Evolutionary conservation across 2,329 filamentous ascomycete species (phyloP), one percentile per base, ranked within the genome.

Genomic region (Conoideocrella luteorostrata): DNA sequence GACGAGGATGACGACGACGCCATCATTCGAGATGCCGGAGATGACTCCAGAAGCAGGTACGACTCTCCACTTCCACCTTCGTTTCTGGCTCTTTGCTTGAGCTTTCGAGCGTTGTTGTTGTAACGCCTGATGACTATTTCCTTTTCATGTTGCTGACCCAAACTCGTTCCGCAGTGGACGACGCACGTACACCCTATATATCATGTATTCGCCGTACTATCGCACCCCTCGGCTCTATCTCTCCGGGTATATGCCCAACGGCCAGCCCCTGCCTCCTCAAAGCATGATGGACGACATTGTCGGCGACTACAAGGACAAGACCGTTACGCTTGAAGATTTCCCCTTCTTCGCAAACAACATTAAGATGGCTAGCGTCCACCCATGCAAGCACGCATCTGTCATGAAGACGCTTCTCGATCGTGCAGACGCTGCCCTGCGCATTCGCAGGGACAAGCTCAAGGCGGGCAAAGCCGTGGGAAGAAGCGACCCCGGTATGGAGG

Each of bases 381-480:
- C 93, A 4, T 98, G 93, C 78, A 94, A 93, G 63, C 93, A 98
- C 62, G 93, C 93, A 9, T 86, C 86, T 22, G 93, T 98, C 55
- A 98, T 98, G 93, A 98, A 97, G 70, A 88, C 88, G 18, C 79
- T 98, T 4, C 83, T 98, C 30, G 93, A 97, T 65, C 88, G 93
- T 28, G 93, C 93, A 37, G 91, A 98, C 61, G 88, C 88, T 18
- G 91, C 91, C 1, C 75, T 97, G 43, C 95, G 95, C 64, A 78
- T 95, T 43, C 82, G 91, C 18, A 77, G 88, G 35, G 86, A 91
- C 56, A 95, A 90, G 72, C 73, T 93, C 47, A 82, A 78, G 58
- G 71, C 77, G 13, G 66, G 78, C 61, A 65, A 81, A 72, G 46
- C 50, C 39, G 42, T 44, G 9, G 57, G 65, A 36, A 32, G 13